A percentile compares a stretch with the other conserved stretches of the same genome.
phyloP scores from a whole-genome alignment of 257 asterid species.

The Vinca minor region DNA sequence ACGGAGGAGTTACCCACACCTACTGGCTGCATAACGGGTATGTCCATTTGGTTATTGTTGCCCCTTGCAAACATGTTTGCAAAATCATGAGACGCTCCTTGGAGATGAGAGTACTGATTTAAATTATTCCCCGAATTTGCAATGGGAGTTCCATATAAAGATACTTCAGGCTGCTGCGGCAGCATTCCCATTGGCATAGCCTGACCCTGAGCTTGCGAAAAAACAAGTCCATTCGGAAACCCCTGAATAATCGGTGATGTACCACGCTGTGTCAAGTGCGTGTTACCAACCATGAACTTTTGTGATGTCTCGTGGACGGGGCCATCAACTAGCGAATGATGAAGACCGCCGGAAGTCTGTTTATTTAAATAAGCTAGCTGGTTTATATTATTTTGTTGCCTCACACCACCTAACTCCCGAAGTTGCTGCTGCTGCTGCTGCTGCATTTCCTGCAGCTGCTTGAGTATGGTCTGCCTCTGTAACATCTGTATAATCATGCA shows the following conservation, averaged over 20 bases:
- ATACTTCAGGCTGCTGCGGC: conserved; percentile 36
- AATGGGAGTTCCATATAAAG: conserved; percentile 32
- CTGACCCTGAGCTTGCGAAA: conserved; percentile 42
- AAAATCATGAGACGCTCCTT: conserved; percentile 37
- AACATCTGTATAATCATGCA: too few relatives aligned
- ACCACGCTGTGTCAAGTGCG: conserved; percentile 37
- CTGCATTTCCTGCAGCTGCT: conserved; percentile 68
- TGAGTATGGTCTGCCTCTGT: conserved; percentile 61
- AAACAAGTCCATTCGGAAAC: conserved; percentile 36
- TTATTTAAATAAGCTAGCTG: conserved; percentile 26
- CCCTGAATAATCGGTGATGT: conserved; percentile 29
- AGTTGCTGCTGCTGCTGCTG: conserved; percentile 55
- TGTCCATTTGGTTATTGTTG: conserved; percentile 25
- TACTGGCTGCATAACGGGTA: conserved; percentile 32
- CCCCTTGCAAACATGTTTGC: conserved; percentile 22
- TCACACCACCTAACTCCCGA: conserved; percentile 35
- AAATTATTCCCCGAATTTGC: conserved; percentile 25
- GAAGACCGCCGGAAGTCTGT: conserved; percentile 35
- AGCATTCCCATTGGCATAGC: conserved; percentile 26
- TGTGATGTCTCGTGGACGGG: conserved; percentile 37
- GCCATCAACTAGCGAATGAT: conserved; percentile 20
- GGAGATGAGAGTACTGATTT: conserved; percentile 27
- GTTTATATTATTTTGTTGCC: conserved; percentile 35
- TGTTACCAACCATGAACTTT: conserved; percentile 38
- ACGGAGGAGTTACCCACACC: conserved; percentile 25